phyloP scores from a whole-genome alignment of 129 eudicot genomes.

The Chrysanthemum makinoi region DNA sequence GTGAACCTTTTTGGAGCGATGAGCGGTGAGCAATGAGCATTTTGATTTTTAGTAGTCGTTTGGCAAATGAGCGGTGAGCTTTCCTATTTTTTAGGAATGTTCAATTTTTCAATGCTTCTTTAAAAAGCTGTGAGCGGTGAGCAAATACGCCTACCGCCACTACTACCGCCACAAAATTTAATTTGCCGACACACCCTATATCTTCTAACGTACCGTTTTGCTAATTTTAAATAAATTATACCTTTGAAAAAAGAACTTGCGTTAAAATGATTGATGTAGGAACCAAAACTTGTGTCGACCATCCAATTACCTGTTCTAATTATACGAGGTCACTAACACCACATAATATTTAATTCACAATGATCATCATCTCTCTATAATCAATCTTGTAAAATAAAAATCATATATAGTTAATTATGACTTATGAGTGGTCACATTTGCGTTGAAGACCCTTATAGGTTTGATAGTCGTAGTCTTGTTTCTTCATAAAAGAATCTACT shows the following conservation, averaged over 20 bases:
- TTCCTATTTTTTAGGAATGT: no score
- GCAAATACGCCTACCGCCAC: no score
- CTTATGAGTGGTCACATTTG: neutral
- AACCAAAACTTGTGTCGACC: slow-evolving; percentile 13
- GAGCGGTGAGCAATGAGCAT: no score
- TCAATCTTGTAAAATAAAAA: neutral
- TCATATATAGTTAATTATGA: neutral
- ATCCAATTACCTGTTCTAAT: neutral
- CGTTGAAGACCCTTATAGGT: neutral
- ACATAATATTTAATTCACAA: slow-evolving; percentile 1
- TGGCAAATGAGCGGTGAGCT: no score
- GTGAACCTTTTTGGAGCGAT: no score
- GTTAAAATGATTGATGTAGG: neutral
- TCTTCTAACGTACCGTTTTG: no score
- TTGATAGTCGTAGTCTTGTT: neutral
- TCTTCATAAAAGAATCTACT: neutral
- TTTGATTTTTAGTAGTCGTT: no score
- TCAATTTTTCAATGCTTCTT: no score
- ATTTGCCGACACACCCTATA: no score
- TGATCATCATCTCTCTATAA: neutral
- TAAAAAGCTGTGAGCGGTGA: no score
- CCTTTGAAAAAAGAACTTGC: neutral
- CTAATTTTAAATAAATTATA: no score
- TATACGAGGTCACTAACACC: neutral
- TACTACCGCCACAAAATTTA: no score